Conservation (phyloP, 108 stramenopile species). For the Stephanodiscus triporus region DNA sequence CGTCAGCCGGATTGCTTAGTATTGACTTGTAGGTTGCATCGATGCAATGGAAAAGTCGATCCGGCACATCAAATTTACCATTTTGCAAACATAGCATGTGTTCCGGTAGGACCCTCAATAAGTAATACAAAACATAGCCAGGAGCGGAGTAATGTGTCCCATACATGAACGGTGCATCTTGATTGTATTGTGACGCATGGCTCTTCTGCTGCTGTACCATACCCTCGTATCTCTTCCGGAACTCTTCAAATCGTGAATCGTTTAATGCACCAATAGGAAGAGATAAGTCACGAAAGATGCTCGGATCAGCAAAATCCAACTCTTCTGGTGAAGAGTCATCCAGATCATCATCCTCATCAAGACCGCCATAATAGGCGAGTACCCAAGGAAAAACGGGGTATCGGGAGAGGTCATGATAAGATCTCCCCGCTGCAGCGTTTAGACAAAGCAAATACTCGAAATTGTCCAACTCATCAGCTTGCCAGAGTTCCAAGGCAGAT, state of each 20-base stretch:
- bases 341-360: slow-evolving; percentile 67
- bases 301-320: slow-evolving; percentile 50
- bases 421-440: slow-evolving; percentile 94
- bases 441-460: slow-evolving; percentile 95
- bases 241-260: slow-evolving; percentile 84
- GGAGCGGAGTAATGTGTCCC: slow-evolving; percentile 97
- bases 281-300: slow-evolving; percentile 90
- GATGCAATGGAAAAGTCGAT: slow-evolving; percentile 92
- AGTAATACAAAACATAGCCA: slow-evolving; percentile 98
- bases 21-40: slow-evolving; percentile 77
- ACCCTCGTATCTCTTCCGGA: slow-evolving; percentile 78
- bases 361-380: slow-evolving; percentile 78
- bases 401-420: slow-evolving; percentile 92
- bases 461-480: slow-evolving; percentile 74
- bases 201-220: slow-evolving; percentile 60
- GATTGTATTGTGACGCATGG: slow-evolving; percentile 20
- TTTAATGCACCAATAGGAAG: slow-evolving; percentile 97
- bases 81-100: slow-evolving; percentile 98
- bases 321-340: slow-evolving; percentile 13
- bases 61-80: slow-evolving; percentile 96
- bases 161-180: slow-evolving; percentile 86
- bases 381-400: slow-evolving; percentile 99
- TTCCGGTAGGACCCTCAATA: slow-evolving; percentile 95
- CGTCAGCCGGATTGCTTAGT: slow-evolving; percentile 91
- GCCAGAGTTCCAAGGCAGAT: slow-evolving; percentile 70